phyloP scores from a whole-genome alignment of 1,284 basidiomycete genomes.

The Rhodotorula sp. region DNA sequence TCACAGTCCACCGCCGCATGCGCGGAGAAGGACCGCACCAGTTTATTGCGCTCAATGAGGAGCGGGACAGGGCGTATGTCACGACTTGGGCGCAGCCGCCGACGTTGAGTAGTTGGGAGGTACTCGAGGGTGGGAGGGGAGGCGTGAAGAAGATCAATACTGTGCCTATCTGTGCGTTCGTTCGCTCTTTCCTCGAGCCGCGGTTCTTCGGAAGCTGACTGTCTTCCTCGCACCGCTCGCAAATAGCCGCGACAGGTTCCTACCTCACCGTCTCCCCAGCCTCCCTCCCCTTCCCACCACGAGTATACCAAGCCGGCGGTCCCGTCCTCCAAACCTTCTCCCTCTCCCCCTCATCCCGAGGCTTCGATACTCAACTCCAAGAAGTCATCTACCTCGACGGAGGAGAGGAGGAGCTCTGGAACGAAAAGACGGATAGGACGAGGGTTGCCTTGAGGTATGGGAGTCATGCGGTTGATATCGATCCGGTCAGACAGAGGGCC shows the following conservation, averaged over 20 bases:
- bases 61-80: constrained; percentile 43
- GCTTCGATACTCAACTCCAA: constrained; percentile 40
- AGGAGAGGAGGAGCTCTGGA: constrained; percentile 30
- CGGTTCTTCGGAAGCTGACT: not conserved
- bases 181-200: not conserved
- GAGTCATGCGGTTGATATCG: constrained; percentile 42
- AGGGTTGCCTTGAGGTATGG: constrained; percentile 43
- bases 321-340: constrained; percentile 48
- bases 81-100: constrained; percentile 46
- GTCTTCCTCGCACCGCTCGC: no score
- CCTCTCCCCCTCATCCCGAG: constrained; percentile 29
- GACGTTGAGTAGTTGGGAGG: constrained; percentile 43
- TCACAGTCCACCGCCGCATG: constrained; percentile 34
- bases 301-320: constrained; percentile 51
- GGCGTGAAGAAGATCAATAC: constrained; percentile 39
- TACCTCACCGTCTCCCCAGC: constrained; percentile 45
- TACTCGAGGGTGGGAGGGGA: constrained; percentile 19
- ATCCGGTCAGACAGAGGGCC: constrained; percentile 26
- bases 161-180: constrained; percentile 43
- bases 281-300: constrained; percentile 19
- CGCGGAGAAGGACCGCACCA: constrained; percentile 47
- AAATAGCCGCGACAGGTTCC: constrained; percentile 40
- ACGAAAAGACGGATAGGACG: constrained; percentile 41
- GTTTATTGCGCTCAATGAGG: constrained; percentile 43
- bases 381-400: constrained; percentile 41